Base-by-base conservation (phyloP, 2,329 filamentous ascomycete genomes). In the Neofusicoccum kwambonambiense region DNA sequence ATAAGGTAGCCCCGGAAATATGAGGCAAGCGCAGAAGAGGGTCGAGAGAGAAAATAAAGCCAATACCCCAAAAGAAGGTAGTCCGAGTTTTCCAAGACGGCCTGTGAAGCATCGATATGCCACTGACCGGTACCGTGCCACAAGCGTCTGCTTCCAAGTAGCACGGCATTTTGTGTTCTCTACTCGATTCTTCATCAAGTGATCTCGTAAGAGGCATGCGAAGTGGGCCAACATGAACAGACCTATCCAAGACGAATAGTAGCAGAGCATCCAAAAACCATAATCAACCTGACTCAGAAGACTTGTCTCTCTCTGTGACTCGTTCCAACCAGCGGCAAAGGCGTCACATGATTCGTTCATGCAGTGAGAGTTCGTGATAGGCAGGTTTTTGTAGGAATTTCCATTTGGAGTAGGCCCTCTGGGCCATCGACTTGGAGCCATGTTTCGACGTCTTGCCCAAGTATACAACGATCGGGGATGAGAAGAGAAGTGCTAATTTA, bases 1-100 rank as follows among this genome's bases (percentile, higher is more conserved):
- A 49, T 69, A 70, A 15, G 49, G 66, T 15, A 62, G 62, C n/a
- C 70, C 66, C 3, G 67, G 65, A 50, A 70, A 72, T 34, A 70
- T 66, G 12, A 72, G 62, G 22, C 68, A 64, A 13, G 49, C 49
- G 27, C 69, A 65, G 56, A 68, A 72, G 4, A 67, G 42, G 2
- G 68, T 70, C 1, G 67, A 54, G 12, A 68, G 35, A 12, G 64
- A 62, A 2, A 72, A 56, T 5, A 71, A 41, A 13, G 62, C 54
- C 13, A 70, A 56, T 2, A 66, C 64, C 1, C 69, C 69, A 60
- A 69, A 68, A 3, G 68, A 70, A 4, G 60, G 64, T 2, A 71
- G 65, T n/a, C 63, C 69, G 22, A 72, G 37, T 11, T 13, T 50
- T 47, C 5, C 17, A 15, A 65, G 51, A n/a, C 66, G 56, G 5